Evolutionary conservation across 495 filamentous ascomycete species (phyloP).

Genomic region (Neurospora sp.): DNA sequence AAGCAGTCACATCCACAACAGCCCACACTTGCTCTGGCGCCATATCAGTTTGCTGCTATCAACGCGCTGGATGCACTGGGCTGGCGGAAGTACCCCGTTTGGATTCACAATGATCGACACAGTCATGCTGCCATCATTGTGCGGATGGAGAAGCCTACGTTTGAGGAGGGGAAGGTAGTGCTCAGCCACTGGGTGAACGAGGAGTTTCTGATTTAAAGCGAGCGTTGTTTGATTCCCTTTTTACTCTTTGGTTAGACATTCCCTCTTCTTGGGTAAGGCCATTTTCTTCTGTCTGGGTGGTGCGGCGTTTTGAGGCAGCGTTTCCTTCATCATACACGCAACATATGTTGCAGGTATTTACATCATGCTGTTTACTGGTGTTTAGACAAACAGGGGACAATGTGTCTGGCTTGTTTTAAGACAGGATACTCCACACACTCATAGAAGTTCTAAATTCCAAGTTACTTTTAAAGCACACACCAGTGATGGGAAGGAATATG

Average conservation of each 20-base stretch:
- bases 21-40: constrained; percentile 66
- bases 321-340: neutral
- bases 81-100: constrained; percentile 73
- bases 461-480: neutral
- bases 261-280: neutral
- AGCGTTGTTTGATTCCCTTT: neutral
- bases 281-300: neutral
- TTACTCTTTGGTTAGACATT: neutral
- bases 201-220: constrained; percentile 43
- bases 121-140: constrained; percentile 89
- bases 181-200: constrained; percentile 71
- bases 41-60: constrained; percentile 75
- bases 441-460: neutral
- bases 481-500: neutral
- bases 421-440: neutral
- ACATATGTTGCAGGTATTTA: neutral
- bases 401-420: neutral
- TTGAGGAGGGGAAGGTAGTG: constrained; percentile 68
- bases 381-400: neutral
- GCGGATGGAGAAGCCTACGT: constrained; percentile 49
- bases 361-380: neutral
- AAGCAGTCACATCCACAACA: constrained; percentile 24
- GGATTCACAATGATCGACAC: constrained; percentile 72
- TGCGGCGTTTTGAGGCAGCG: neutral
- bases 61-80: constrained; percentile 62